Evolutionary conservation across 345 rosid species (phyloP).

Genomic region (Sonneratia alba): DNA sequence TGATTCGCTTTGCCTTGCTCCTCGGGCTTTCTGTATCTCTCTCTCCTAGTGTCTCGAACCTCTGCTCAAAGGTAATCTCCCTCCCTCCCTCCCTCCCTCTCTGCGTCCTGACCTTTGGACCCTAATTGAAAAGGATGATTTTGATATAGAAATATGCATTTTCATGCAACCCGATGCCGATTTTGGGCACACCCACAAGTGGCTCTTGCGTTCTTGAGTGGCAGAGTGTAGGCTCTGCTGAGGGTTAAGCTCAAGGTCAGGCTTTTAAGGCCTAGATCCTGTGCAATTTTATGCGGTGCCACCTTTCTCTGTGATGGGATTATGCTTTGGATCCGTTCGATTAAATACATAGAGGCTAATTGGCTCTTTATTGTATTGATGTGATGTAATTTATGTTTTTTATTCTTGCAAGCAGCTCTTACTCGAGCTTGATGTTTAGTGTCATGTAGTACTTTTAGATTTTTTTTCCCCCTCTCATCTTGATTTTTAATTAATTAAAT

Average conservation of each 20-base stretch:
- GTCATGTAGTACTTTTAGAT: too few relatives aligned
- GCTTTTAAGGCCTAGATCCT: background rate
- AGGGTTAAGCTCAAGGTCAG: background rate
- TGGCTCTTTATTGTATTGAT: background rate
- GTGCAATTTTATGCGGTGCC: background rate
- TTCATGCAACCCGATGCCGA: background rate
- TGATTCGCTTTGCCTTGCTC: background rate
- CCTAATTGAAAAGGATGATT: background rate
- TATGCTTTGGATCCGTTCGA: background rate
- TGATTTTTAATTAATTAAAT: background rate
- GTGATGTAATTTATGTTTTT: background rate
- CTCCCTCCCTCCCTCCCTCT: background rate
- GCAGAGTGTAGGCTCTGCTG: background rate
- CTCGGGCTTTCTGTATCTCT: background rate
- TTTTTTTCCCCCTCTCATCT: too few relatives aligned
- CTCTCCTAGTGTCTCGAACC: background rate
- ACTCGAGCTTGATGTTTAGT: too few relatives aligned
- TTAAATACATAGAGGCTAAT: background rate
- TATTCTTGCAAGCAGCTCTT: background rate
- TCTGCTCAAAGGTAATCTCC: slow-evolving; percentile 1
- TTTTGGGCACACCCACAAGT: background rate
- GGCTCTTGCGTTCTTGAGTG: background rate
- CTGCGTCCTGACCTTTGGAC: background rate
- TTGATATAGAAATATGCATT: background rate
- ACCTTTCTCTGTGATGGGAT: background rate